These are phyloP conservation scores for Pseudoscleropodium purum DNA, from an alignment of 225 moss, liverwort and hornwort genomes.

Conservation along the genomic window DNA sequence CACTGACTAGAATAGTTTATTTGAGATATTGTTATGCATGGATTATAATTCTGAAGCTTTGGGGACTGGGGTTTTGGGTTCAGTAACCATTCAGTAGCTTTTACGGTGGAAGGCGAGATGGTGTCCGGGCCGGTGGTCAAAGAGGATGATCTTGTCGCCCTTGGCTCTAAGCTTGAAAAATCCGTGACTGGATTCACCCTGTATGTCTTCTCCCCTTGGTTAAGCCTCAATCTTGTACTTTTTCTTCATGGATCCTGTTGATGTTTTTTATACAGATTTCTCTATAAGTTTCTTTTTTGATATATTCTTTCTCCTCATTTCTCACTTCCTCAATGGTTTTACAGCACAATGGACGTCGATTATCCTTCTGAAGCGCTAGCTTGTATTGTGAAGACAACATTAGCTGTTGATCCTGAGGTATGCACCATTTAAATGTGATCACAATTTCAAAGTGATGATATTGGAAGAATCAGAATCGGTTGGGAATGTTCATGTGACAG, in stretches of 20 bases:
- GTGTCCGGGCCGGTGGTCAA: too few species aligned
- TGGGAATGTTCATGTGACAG: neutral
- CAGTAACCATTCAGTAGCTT: neutral
- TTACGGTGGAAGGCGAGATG: too few species aligned
- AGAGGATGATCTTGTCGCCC: neutral
- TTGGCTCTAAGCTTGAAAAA: slow-evolving; percentile 16
- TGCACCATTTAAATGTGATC: neutral
- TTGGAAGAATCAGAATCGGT: neutral
- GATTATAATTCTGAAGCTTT: neutral
- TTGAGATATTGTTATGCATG: neutral
- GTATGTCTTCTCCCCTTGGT: too few species aligned
- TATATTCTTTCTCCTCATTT: neutral
- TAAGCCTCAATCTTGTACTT: too few species aligned
- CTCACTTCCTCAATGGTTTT: neutral
- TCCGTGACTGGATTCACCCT: slow-evolving; percentile 1
- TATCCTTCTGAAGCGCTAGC: slow-evolving; percentile 30
- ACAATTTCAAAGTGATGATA: neutral
- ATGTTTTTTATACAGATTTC: too few species aligned
- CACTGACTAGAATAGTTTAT: neutral
- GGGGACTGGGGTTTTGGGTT: neutral
- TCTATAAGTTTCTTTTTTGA: neutral
- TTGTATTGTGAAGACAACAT: slow-evolving; percentile 17
- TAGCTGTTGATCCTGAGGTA: slow-evolving; percentile 35
- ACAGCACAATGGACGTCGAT: slow-evolving; percentile 23
- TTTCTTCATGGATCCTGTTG: too few species aligned